Base-by-base conservation (phyloP, 768 basidiomycete species). In the Sporobolomyces roseus region DNA sequence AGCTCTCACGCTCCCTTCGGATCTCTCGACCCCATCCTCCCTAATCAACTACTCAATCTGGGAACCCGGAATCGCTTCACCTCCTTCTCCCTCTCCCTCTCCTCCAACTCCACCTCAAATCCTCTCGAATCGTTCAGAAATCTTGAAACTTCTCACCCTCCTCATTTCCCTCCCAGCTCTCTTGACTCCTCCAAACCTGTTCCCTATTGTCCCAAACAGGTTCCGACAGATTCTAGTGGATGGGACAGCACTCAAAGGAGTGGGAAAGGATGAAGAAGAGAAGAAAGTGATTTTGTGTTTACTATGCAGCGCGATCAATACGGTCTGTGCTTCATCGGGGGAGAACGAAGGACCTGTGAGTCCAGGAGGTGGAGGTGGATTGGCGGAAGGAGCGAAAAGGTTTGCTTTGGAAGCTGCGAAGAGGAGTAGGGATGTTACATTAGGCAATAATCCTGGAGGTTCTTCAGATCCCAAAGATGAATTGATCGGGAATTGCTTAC, bases 51-150 rank as follows among this genome's bases (percentile, higher is more conserved):
- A 92, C 81, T 82, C 89, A 29, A 93, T 93, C 62, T 94, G 91
- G 94, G 92, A 96, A 81, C 91, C 88, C 75, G 94, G 94, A 17
- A 85, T 99, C 29, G 94, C 96, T 17, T 91, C 91, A 3, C 90
- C 91, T 3, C 81, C 84, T 43, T 87, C 90, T 13, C 6, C 36
- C 30, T 8, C 36, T 17, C 35, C 41, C 16, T 33, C 19, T 4
- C 60, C 48, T 21, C 27, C 33, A 45, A 76, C 83, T 85, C 12
- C 87, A 87, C 0, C 81, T 85, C 12, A 83, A 80, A 84, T 86
- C 61, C 91, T 96, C 76, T 81, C 80, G 59, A 91, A 93, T 81
- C 92, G 89, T 77, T 86, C 85, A 3, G 93, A 97, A 80, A 88
- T 97, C 43, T 82, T 98, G 0, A 89, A 91, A 32, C 85, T 97